Base-by-base conservation (phyloP, 768 basidiomycete genomes). In the Lactifluus piperatus region DNA sequence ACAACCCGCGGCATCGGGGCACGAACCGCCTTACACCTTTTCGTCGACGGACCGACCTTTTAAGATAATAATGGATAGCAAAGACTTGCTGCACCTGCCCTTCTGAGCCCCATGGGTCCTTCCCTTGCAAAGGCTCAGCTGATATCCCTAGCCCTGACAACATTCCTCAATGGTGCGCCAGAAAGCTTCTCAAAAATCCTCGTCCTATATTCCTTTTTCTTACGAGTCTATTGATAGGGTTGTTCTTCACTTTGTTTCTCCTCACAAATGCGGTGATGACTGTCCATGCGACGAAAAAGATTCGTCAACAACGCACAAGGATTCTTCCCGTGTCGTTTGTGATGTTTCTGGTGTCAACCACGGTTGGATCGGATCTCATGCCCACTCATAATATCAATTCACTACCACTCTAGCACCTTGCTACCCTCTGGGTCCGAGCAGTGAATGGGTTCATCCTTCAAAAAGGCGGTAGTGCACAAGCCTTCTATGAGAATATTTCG, bases 91-190 rank as follows among this genome's bases (percentile, higher is more conserved):
- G 37, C 37, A 5, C 11, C 6, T n/a, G 16, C 37, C 14, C 37
- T 1, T 14, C 37, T 39, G 37, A 39, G 37, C 16, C 16, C 6
- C 37, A 29, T 53, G 43, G 22, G 10, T 11, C 22, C 24, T 29
- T 49, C 58, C n/a, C 47, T 60, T 6, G 30, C 11, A 27, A 5
- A 44, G 10, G 36, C 52, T 7, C 18, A 59, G 37, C 24, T 59
- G 18, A 4, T 44, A 27, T 32, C 58, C 29, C 47, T 59, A 10
- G 37, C 32, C 10, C 18, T 54, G 22, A 43, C 52, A 5, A 54
- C 58, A 22, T 36, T 49, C 30, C 58, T 59, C 13, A 49, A 59
- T 48, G 58, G 58, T 54, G 20, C 10, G 52, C 29, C 32, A 1
- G n/a, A n/a, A 41, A 36, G 22, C 22, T 4, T 3, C 2, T 18